These are phyloP conservation scores for Edhazardia aedis DNA, from an alignment of 371 early-diverging fungal species.

Conservation along the genomic window DNA sequence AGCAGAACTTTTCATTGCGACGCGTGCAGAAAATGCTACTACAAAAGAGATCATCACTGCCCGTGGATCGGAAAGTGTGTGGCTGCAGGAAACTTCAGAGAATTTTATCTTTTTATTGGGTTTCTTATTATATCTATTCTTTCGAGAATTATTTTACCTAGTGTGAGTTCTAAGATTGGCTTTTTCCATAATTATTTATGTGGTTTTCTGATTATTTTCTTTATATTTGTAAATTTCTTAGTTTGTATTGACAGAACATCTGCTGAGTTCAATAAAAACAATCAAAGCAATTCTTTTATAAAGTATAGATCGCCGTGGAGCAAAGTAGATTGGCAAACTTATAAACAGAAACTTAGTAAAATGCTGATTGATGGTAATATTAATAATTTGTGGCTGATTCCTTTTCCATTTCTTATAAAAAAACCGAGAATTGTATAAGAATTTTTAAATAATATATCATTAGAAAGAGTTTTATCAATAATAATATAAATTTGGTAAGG, in stretches of 20 bases:
- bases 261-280: conserved; percentile 5
- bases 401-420: conserved; percentile 7
- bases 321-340: background rate
- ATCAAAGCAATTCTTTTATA: background rate
- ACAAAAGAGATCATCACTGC: conserved; percentile 46
- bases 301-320: background rate
- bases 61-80: conserved; percentile 42
- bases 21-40: conserved; percentile 35
- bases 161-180: background rate
- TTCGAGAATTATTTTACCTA: background rate
- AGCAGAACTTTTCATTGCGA: conserved; percentile 32
- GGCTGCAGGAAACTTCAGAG: conserved; percentile 25
- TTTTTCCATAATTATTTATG: conserved; percentile 5
- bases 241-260: conserved; percentile 17
- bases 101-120: conserved; percentile 11
- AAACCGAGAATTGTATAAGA: background rate
- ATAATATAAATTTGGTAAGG: too few species aligned
- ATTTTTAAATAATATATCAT: too few species aligned
- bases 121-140: conserved; percentile 8
- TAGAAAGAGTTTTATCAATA: too few species aligned
- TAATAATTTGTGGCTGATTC: background rate
- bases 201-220: conserved; percentile 1
- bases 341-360: background rate
- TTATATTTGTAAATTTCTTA: conserved; percentile 9
- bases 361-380: background rate